phyloP scores from a whole-genome alignment of 805 yeast genomes.

The Yarrowia bubula region DNA sequence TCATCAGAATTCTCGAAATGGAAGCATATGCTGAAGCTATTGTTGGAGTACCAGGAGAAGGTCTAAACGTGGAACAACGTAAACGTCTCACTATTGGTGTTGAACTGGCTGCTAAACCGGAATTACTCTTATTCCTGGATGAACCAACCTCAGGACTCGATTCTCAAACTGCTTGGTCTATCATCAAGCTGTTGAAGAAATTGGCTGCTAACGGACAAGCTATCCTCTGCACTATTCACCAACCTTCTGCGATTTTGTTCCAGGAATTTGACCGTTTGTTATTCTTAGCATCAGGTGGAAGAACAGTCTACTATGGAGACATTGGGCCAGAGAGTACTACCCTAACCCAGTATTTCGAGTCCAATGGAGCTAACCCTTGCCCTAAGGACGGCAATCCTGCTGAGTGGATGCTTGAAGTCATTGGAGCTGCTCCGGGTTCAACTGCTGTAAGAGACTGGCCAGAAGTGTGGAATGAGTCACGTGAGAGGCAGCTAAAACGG shows the following conservation, averaged over 20 bases:
- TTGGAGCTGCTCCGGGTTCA: slow-evolving; percentile 44
- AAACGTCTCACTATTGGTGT: slow-evolving; percentile 67
- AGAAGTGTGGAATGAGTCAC: slow-evolving; percentile 74
- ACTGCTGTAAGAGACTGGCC: slow-evolving; percentile 41
- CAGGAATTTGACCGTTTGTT: slow-evolving; percentile 75
- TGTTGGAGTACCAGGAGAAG: slow-evolving; percentile 74
- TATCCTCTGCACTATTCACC: slow-evolving; percentile 74
- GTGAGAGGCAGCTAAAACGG: slow-evolving; percentile 57
- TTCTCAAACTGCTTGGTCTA: slow-evolving; percentile 67
- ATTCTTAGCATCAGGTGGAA: slow-evolving; percentile 67
- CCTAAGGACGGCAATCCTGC: slow-evolving; percentile 76
- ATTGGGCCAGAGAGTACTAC: slow-evolving; percentile 62
- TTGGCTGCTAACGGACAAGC: slow-evolving; percentile 62
- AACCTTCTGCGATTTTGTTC: slow-evolving; percentile 77
- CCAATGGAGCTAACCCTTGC: slow-evolving; percentile 62
- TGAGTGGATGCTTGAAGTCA: slow-evolving; percentile 80
- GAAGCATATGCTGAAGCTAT: slow-evolving; percentile 63
- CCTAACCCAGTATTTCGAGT: slow-evolving; percentile 47
- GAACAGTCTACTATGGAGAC: slow-evolving; percentile 74
- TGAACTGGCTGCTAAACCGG: slow-evolving; percentile 64
- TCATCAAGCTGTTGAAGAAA: slow-evolving; percentile 58
- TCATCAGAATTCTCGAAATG: slow-evolving; percentile 64
- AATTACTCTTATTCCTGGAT: slow-evolving; percentile 57
- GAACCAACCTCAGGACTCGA: slow-evolving; percentile 71
- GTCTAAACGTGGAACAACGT: slow-evolving; percentile 60